Evolutionary conservation across 1,284 basidiomycete species (phyloP).

Genomic region (Marasmius tenuissimus): DNA sequence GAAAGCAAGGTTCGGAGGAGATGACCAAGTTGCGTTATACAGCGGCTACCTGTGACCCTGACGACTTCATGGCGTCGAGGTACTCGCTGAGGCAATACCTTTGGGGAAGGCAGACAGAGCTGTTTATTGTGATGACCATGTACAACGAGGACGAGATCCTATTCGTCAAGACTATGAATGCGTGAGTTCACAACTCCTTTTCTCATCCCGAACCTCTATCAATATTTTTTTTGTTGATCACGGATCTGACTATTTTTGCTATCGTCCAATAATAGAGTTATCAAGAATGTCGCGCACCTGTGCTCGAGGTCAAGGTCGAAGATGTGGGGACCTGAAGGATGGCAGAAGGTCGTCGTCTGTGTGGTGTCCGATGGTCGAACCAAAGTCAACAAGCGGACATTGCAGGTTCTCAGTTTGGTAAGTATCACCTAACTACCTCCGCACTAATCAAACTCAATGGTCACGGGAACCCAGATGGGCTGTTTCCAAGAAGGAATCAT

Average conservation of each 20-base stretch:
- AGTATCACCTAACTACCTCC: constrained; percentile 15
- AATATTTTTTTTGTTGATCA: constrained; percentile 1
- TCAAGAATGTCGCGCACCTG: constrained; percentile 88
- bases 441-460: not conserved
- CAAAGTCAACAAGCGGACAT: constrained; percentile 87
- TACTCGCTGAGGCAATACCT: constrained; percentile 87
- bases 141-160: constrained; percentile 95
- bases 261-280: constrained; percentile 51
- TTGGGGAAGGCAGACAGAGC: constrained; percentile 83
- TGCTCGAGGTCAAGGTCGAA: constrained; percentile 81
- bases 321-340: constrained; percentile 93
- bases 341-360: constrained; percentile 95
- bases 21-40: constrained; percentile 88
- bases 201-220: constrained; percentile 12
- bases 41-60: constrained; percentile 93
- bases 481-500: constrained; percentile 93
- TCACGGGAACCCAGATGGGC: constrained; percentile 66
- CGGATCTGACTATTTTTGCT: not conserved
- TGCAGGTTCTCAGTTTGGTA: constrained; percentile 78
- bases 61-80: constrained; percentile 76
- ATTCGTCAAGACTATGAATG: constrained; percentile 85
- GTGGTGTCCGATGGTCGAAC: constrained; percentile 90
- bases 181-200: constrained; percentile 44
- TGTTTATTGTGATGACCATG: constrained; percentile 96
- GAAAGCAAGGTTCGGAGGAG: constrained; percentile 66